Base-by-base conservation (phyloP, 768 basidiomycete species). In the Trametes cubensis region DNA sequence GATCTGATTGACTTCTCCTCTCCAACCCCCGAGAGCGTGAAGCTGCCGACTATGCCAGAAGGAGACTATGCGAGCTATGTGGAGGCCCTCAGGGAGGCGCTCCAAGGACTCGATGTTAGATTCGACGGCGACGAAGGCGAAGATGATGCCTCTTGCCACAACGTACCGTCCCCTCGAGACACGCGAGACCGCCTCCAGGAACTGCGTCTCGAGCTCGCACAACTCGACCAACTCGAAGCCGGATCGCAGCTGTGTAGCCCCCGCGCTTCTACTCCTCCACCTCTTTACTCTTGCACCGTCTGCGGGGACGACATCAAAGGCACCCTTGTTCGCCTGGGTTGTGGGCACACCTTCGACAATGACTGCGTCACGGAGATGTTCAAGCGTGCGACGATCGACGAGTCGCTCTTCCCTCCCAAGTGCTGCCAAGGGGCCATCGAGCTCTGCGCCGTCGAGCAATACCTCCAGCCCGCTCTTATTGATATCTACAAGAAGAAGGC, bases 351-450 rank as follows among this genome's bases (percentile, higher is more conserved):
- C 58, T 78, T 77, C 57, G 77, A 77, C 54, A 58, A 64, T 13
- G 65, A 1, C n/a, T 80, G 79, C 62, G 11, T 73, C 28, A 68
- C 69, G 3, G 65, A 72, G 39, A 71, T 80, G 49, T 77, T 79
- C 69, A 61, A 73, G 54, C 61, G 70, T 15, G 70, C 78, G 0
- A 72, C 69, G 5, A 64, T 58, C 20, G 79, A 80, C 64, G 79
- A 80, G 60, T 67, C 73, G 0, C 72, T 80, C 28, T 71, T 63
- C 54, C 70, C 70, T 8, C 70, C 70, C 6, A 52, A 58, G 14
- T 71, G 70, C 66, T 71, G 70, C 59, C 41, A 58, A 14, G 25
- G 49, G 21, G 41, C 57, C 28, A 63, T 71, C 44, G 61, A 64
- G 21, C 40, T 66, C 26, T n/a, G 46, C n/a, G 58, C 55, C 7